phyloP scores from a whole-genome alignment of 2,329 filamentous ascomycete genomes.

The Phaeosphaeriaceae sp. region DNA sequence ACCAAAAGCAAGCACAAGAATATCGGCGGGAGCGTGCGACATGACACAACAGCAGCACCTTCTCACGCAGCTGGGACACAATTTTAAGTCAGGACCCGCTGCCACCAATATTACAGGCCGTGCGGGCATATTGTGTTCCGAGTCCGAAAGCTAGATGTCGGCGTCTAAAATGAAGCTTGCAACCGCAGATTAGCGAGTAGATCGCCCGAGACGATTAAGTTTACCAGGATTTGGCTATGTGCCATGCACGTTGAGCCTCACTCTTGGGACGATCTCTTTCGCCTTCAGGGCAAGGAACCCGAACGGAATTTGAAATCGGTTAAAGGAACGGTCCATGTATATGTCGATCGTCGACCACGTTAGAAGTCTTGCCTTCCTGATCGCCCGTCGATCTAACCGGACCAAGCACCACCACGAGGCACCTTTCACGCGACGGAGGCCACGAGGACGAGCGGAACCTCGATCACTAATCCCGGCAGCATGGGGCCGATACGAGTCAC shows the following conservation, averaged over 20 bases:
- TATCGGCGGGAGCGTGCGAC: constrained; percentile 11
- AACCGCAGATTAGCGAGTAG: constrained; percentile 11
- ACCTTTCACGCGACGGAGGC: not conserved
- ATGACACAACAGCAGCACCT: constrained; percentile 12
- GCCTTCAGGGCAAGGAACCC: not conserved
- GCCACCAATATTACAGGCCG: constrained; percentile 6
- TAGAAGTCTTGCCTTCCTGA: not conserved
- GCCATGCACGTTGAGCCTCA: constrained; percentile 13
- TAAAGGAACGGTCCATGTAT: not conserved
- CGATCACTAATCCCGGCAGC: constrained; percentile 1
- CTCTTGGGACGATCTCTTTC: constrained; percentile 3
- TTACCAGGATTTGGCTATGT: not conserved
- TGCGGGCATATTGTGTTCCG: not conserved
- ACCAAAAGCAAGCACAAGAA: constrained; percentile 11
- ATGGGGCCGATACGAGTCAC: not conserved
- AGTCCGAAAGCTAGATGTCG: not conserved
- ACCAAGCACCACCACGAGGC: not conserved
- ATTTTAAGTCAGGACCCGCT: not conserved
- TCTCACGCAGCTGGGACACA: not conserved
- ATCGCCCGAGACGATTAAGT: not conserved
- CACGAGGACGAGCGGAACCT: not conserved
- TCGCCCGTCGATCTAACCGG: not conserved
- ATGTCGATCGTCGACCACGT: constrained; percentile 1
- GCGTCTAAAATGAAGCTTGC: constrained; percentile 1
- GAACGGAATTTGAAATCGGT: not conserved